phyloP scores from a whole-genome alignment of 306 rosid genomes.

The Pyrus communis region DNA sequence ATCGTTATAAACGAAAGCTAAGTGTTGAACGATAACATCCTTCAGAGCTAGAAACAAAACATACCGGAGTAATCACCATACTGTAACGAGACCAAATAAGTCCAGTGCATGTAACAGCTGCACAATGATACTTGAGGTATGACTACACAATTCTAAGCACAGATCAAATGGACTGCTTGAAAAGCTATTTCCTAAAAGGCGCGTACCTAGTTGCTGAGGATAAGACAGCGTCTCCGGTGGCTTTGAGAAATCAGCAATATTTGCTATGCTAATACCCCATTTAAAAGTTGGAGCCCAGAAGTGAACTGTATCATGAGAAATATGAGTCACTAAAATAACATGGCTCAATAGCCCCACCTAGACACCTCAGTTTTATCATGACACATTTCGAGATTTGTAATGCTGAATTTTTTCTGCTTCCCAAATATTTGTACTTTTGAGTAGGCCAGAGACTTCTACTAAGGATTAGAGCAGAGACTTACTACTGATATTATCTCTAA shows the following conservation, averaged over 20 bases:
- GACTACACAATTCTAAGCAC: background rate
- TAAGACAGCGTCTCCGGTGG: constrained; percentile 9
- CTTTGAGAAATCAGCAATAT: constrained; percentile 17
- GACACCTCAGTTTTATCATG: background rate
- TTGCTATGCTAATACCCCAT: constrained; percentile 23
- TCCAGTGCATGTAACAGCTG: constrained; percentile 15
- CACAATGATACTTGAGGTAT: background rate
- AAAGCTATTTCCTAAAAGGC: background rate
- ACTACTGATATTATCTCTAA: background rate
- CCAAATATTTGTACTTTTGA: no score
- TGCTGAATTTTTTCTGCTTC: background rate
- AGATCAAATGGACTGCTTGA: background rate
- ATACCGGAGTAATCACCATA: constrained; percentile 17
- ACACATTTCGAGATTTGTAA: background rate
- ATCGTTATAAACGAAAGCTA: background rate
- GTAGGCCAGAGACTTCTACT: background rate
- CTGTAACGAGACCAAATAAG: constrained; percentile 16
- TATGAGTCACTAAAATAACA: background rate
- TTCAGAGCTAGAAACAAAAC: background rate
- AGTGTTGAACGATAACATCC: background rate
- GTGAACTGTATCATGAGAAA: constrained; percentile 1
- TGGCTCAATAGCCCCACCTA: background rate
- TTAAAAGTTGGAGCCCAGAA: constrained; percentile 25
- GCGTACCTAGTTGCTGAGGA: constrained; percentile 9
- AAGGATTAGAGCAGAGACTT: background rate